Conservation (phyloP, 495 filamentous ascomycete species). For the Hypomontagnella monticulosa region DNA sequence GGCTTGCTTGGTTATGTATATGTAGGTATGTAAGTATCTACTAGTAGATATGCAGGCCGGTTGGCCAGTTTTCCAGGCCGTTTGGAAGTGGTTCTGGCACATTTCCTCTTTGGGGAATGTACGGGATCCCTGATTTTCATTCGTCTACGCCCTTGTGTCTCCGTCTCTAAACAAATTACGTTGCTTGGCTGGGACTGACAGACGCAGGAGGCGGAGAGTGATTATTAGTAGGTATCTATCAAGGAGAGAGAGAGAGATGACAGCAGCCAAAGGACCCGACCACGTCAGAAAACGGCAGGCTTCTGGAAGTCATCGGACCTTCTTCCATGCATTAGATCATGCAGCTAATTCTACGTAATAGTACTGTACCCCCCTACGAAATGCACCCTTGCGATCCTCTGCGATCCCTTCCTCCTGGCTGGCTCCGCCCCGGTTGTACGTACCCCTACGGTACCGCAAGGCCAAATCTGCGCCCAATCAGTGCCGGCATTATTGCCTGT, state of each 20-base stretch:
- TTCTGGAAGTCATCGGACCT: constrained; percentile 36
- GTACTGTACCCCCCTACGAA: too few species aligned
- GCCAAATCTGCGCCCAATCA: too few species aligned
- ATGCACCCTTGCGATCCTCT: background rate
- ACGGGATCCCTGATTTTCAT: too few species aligned
- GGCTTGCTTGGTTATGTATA: too few species aligned
- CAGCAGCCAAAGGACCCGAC: constrained; percentile 5
- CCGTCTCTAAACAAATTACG: too few species aligned
- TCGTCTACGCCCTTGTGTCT: too few species aligned
- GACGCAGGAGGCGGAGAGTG: background rate
- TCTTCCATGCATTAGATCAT: constrained; percentile 23
- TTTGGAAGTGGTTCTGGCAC: too few species aligned
- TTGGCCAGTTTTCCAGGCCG: too few species aligned
- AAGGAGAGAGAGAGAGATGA: background rate
- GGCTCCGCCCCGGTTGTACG: background rate
- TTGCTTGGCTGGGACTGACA: too few species aligned
- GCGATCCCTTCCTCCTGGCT: background rate
- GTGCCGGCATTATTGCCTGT: background rate
- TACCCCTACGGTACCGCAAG: background rate
- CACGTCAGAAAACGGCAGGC: constrained; percentile 31
- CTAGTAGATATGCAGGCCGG: too few species aligned
- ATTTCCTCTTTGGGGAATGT: too few species aligned
- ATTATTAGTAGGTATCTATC: background rate
- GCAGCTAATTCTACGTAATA: background rate
- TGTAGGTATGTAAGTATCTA: too few species aligned